Conservation (phyloP, 768 basidiomycete genomes). For the Crassisporium funariophilum region DNA sequence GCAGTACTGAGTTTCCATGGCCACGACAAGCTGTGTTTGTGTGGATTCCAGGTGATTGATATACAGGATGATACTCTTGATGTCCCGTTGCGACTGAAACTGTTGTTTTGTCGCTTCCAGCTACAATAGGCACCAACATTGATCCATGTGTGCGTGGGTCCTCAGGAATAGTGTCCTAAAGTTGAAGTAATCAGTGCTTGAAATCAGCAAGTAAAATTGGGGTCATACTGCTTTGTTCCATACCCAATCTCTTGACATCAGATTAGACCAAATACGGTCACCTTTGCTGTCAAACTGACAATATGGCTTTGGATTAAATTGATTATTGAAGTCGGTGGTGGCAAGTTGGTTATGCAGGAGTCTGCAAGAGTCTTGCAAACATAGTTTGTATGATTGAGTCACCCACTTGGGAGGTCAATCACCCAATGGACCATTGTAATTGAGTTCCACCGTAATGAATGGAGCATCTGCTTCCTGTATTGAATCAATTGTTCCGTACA, state of each 20-base stretch:
- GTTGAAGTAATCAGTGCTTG: background rate
- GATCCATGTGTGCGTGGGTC: conserved; percentile 1
- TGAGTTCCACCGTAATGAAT: conserved; percentile 1
- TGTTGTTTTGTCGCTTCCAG: conserved; percentile 26
- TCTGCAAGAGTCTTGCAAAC: conserved; percentile 10
- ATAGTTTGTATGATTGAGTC: conserved; percentile 23
- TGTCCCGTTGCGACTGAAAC: conserved; percentile 26
- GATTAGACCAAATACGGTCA: conserved; percentile 17
- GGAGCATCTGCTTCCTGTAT: conserved; percentile 12
- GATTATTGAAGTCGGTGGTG: conserved; percentile 7
- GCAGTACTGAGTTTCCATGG: background rate
- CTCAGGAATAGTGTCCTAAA: background rate
- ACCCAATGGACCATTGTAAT: conserved; percentile 19
- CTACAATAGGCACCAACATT: conserved; percentile 18
- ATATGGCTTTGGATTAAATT: conserved; percentile 7
- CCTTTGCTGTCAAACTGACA: conserved; percentile 9
- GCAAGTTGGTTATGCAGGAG: conserved; percentile 7
- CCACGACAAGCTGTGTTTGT: background rate
- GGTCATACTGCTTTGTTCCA: conserved; percentile 1
- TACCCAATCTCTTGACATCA: conserved; percentile 1
- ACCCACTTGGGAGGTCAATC: conserved; percentile 27
- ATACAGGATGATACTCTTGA: no score
- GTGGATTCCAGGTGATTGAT: background rate
- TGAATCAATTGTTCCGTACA: conserved; percentile 16
- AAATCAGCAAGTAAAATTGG: background rate